phyloP scores from a whole-genome alignment of 352 stramenopile genomes.

The Aphanomyces euteiches region DNA sequence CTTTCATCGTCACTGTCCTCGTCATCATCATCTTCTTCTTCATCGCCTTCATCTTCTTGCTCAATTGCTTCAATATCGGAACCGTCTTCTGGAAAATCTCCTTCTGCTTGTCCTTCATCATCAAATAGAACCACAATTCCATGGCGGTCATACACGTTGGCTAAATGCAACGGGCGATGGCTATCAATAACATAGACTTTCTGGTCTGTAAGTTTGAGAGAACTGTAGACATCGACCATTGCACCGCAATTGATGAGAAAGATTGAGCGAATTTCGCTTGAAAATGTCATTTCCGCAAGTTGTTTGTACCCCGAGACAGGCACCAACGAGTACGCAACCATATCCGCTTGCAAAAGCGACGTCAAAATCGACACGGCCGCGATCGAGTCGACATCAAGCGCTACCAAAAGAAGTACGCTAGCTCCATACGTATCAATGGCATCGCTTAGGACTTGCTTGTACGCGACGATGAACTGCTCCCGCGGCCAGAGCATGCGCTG shows the following conservation, averaged over 20 bases:
- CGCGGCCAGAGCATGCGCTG: slow-evolving; percentile 71
- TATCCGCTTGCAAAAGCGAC: slow-evolving; percentile 61
- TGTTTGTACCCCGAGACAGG: slow-evolving; percentile 82
- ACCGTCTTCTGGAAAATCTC: slow-evolving; percentile 80
- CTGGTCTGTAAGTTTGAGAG: slow-evolving; percentile 63
- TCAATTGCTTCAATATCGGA: slow-evolving; percentile 63
- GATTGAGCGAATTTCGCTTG: slow-evolving; percentile 80
- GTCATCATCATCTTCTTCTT: slow-evolving; percentile 55
- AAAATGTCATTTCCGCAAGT: slow-evolving; percentile 47
- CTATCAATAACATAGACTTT: slow-evolving; percentile 95
- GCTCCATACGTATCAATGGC: slow-evolving; percentile 61
- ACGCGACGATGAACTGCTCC: slow-evolving; percentile 81
- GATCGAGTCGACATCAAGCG: slow-evolving; percentile 92
- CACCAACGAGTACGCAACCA: slow-evolving; percentile 70
- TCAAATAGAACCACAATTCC: slow-evolving; percentile 82
- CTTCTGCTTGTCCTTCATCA: slow-evolving; percentile 58
- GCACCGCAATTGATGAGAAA: slow-evolving; percentile 94
- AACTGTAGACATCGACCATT: slow-evolving; percentile 85
- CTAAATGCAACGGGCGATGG: slow-evolving; percentile 93
- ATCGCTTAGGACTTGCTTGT: slow-evolving; percentile 77
- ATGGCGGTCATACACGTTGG: slow-evolving; percentile 91
- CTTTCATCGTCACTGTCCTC: slow-evolving; percentile 52
- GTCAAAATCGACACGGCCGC: slow-evolving; percentile 93
- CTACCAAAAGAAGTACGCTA: slow-evolving; percentile 91
- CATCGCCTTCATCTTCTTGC: slow-evolving; percentile 60